These are phyloP conservation scores for Neurospora sp. DNA, from an alignment of 495 filamentous ascomycete genomes.

Conservation along the genomic window DNA sequence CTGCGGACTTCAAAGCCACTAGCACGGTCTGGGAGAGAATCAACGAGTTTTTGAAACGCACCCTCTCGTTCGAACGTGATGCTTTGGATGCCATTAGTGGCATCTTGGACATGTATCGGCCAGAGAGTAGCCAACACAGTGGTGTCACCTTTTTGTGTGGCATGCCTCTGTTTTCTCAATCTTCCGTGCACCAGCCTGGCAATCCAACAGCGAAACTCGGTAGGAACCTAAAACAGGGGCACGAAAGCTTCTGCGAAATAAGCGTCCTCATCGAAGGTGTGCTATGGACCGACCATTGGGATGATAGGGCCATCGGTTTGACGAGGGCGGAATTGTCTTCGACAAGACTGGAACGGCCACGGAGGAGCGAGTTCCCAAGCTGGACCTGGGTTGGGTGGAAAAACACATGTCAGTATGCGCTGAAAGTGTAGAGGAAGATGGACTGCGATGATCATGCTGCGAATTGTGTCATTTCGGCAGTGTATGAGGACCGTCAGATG, in stretches of 20 bases:
- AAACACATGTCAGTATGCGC: neutral
- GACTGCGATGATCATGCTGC: neutral
- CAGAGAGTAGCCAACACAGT: neutral
- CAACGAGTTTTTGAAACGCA: neutral
- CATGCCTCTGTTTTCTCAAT: neutral
- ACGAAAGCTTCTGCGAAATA: neutral
- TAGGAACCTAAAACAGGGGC: neutral
- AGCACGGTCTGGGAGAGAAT: neutral
- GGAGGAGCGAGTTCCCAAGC: neutral
- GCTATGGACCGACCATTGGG: neutral
- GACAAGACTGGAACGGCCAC: neutral
- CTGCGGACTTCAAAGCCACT: neutral
- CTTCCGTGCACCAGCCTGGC: neutral
- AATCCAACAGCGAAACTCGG: neutral
- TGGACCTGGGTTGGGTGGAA: neutral
- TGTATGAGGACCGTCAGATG: neutral
- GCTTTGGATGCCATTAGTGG: constrained; percentile 1
- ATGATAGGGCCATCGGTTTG: neutral
- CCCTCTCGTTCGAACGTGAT: neutral
- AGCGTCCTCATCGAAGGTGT: neutral
- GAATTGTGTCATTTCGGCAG: neutral
- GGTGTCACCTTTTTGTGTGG: neutral
- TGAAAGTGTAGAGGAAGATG: neutral
- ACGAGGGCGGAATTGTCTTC: neutral
- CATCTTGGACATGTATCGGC: neutral